A percentile compares a stretch with the other conserved stretches of the same genome.
phyloP scores from a whole-genome alignment of 768 basidiomycete genomes.

The Suillus luteus region DNA sequence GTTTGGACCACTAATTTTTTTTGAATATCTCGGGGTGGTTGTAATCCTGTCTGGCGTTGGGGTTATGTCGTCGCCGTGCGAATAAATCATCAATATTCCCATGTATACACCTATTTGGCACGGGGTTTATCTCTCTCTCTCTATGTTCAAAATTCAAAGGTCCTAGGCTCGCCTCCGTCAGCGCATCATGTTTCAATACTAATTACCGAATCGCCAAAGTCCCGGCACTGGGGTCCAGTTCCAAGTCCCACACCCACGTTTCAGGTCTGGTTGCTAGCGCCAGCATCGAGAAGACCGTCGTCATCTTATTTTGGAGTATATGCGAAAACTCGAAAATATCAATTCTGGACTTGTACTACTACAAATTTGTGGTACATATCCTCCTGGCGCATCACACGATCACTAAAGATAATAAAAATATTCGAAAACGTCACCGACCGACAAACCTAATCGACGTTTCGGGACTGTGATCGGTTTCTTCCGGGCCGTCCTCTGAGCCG shows the following conservation, averaged over 20 bases:
- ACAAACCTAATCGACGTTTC: not conserved
- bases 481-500: too few relatives aligned
- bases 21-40: constrained; percentile 14
- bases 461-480: not conserved
- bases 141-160: not conserved
- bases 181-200: not conserved
- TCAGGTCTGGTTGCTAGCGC: not conserved
- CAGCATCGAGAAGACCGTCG: not conserved
- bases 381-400: not conserved
- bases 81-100: constrained; percentile 11
- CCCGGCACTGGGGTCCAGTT: not conserved
- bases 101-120: constrained; percentile 10
- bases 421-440: not conserved
- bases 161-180: not conserved
- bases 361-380: not conserved
- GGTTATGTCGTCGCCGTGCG: constrained; percentile 11
- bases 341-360: not conserved
- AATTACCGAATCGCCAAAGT: not conserved
- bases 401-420: constrained; percentile 3
- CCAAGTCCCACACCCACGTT: not conserved
- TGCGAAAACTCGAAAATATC: not conserved
- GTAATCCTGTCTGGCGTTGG: constrained; percentile 8
- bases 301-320: not conserved
- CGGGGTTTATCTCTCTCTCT: constrained; percentile 1
- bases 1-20: constrained; percentile 9